Evolutionary conservation across 352 stramenopile species (phyloP), one percentile per base, ranked within the genome.

Genomic region (Elongisporangium senticosum): DNA sequence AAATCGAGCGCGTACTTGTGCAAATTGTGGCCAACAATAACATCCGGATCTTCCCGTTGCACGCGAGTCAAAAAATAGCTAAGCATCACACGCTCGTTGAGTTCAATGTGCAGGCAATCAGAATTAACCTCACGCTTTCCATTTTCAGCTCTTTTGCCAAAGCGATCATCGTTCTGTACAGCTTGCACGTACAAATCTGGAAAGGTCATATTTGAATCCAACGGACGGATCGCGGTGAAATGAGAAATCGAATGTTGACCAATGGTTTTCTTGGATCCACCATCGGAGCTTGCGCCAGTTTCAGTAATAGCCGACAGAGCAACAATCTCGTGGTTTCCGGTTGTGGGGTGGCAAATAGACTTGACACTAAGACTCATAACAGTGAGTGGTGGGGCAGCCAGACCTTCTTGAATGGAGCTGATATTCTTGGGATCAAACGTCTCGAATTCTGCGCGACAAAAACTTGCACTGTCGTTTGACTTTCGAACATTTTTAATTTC

Each of bases 21-120:
- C 51, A 99, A 84, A 72, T 99, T 99, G 83, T 99, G 97, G 11
- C 96, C 97, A 14, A 99, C 90, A 26, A 99, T 86, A 7, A 99
- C 87, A 66, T 99, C 98, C 5, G 97, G 97, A 74, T 99, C 98
- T 83, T 98, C 96, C 28, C 67, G 74, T 54, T 98, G 92, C 39
- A 99, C 75, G 59, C 96, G 90, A 23, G 83, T 90, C 53, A 95
- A 63, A 52, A 95, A 93, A 61, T 91, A 95, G 60, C 77, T 93
- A 22, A 95, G 73, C 72, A 95, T 74, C 47, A 89, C 81, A 61
- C 85, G 86, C 59, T 95, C 86, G 58, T 92, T 95, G 20, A 89
- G 75, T 52, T 92, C 86, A 37, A 93, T 71, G 17, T 67, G 77
- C 7, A 95, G 55, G 20, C 67, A 67, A n/a, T 91, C 81, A 20